Evolutionary conservation across 2,329 filamentous ascomycete species (phyloP), one percentile per base, ranked within the genome.

Genomic region (Claviceps monticola): DNA sequence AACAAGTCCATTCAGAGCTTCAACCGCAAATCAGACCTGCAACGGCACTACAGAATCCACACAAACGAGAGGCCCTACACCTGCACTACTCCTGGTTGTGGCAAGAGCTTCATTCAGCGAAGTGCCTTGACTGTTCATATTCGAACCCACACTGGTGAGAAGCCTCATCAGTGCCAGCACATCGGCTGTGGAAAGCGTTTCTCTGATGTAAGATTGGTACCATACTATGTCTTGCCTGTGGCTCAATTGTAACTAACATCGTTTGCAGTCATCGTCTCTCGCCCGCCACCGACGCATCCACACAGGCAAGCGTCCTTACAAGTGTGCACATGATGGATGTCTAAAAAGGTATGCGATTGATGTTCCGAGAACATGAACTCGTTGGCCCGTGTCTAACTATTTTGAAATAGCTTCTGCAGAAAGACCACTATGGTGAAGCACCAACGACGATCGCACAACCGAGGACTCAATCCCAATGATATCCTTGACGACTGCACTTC

Each of bases 401-500:
- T 26, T 8, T 17, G n/a, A 38, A 41, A 19, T 57, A 84, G 82
- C 64, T 86, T 86, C 63, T 86, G 82, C 65, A 74, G 83, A 51
- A 86, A 86, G 64, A 85, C 82, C 5, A 85, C 81, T 51, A 82
- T 83, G 79, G 77, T 83, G 51, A 83, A 83, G 66, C 80, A 83
- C 61, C 78, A 83, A 61, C 71, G 79, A 50, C 71, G 78, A 26
- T 79, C 78, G 1, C 79, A 83, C 60, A 77, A 81, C 59, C 74
- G 78, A 56, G 74, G 79, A 39, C 67, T 78, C 51, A 72, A 80
- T 58, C 71, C 74, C 42, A 74, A 75, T 51, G 77, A 82, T 58
- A 62, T 66, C 6, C 61, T 73, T 43, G 76, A 77, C 58, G 75
- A 79, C 59, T 75, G 68, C 63, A 73, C 71, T 36, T 80, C 74